Base-by-base conservation (phyloP, 2,329 filamentous ascomycete species). In the Trichocomaceae sp. region DNA sequence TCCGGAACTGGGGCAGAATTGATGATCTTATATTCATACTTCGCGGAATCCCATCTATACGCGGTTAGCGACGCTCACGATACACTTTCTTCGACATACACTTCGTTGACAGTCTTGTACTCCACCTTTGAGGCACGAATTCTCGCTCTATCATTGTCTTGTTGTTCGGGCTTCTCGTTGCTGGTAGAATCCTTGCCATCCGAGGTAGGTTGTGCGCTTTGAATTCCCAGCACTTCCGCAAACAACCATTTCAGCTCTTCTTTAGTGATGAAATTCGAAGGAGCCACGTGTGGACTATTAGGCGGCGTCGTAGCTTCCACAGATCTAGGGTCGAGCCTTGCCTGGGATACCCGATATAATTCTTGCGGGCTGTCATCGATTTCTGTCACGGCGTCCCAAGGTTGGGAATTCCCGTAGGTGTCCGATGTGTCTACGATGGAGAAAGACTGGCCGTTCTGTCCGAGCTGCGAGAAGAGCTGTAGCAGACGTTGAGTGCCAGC, bases 231-330 rank as follows among this genome's bases (percentile, higher is more conserved):
- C n/a, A 19, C 45, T 47, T 47, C 45, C 7, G 8, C 15, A 19
- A 47, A 47, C 15, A 47, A 19, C 45, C 45, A 47, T 31, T 47
- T 47, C 45, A 47, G 45, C 5, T 47, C 45, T 47, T 47, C 23
- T 47, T 17, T 17, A 31, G 23, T 33, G 45, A 47, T 19, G 23
- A 31, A 47, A 20, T 19, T 8, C 15, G 26, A 33, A 47, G 26
- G 45, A 17, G 23, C 26, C 7, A 33, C 15, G 15, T 26, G 23
- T 31, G 45, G 45, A 47, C 45, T 47, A 31, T 47, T 12, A 17
- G 45, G 45, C 45, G 45, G 45, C 5, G 15, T 29, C 26, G 8
- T 10, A 29, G 26, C 26, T 10, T 29, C 26, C 26, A 29, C 8
- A 29, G 26, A 10, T 10, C 7, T 10, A 29, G 7, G 2, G 5